Percentiles rank a stretch among this genome's conserved stretches.
Evolutionary conservation across 306 rosid genomes (phyloP).

Genomic region (Ormosia emarginata): DNA sequence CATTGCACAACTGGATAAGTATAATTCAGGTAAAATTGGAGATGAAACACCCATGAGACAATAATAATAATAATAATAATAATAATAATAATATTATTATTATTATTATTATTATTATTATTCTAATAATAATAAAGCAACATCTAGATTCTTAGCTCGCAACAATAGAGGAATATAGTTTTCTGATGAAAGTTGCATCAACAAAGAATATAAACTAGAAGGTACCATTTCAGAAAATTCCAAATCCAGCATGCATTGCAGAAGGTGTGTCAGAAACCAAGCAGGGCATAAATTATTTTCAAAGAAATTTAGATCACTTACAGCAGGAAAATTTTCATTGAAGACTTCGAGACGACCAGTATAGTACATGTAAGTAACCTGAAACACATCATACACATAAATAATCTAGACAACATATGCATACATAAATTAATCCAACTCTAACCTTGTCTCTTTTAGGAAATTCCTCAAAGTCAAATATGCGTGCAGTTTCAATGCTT

Average conservation of each 20-base stretch:
- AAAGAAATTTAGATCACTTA: constrained; percentile 47
- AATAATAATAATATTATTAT: too few relatives aligned
- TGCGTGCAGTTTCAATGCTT: constrained; percentile 93
- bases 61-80: background rate
- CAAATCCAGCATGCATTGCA: background rate
- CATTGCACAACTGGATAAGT: background rate
- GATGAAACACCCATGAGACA: background rate
- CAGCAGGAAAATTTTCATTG: constrained; percentile 91
- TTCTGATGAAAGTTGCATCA: constrained; percentile 1
- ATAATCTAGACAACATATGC: background rate
- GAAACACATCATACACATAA: constrained; percentile 33
- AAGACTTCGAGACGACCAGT: constrained; percentile 99
- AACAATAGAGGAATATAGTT: background rate
- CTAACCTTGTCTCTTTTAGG: constrained; percentile 95
- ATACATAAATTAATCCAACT: background rate
- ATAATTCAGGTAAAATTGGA: constrained; percentile 2
- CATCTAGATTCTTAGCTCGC: background rate
- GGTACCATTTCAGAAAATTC: background rate
- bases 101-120: background rate
- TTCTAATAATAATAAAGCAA: background rate
- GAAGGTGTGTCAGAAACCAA: constrained; percentile 6
- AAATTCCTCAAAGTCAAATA: constrained; percentile 97
- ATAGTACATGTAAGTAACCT: constrained; percentile 97
- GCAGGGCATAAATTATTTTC: background rate
- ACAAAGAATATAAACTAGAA: background rate